Evolutionary conservation across 2,329 filamentous ascomycete species (phyloP), one percentile per base, ranked within the genome.

Genomic region (Periconia digitata): DNA sequence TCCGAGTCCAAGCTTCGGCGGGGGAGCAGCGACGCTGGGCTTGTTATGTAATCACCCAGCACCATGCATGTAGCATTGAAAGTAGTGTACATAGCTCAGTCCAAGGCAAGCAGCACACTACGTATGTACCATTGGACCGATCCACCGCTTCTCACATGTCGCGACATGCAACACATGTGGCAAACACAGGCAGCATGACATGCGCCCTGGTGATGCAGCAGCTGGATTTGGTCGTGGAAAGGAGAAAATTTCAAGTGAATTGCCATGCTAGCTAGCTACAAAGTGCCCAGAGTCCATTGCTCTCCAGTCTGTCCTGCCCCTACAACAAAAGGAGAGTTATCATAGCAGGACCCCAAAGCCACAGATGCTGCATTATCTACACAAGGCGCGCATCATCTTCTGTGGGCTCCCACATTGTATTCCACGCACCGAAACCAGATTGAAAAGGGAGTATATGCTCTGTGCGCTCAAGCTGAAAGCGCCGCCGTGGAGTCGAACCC

Each of bases 291-390:
- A 27, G 27, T 32, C 27, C 27, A 32, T 32, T 32, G 27, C 27
- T 32, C 27, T 12, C 27, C 27, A 46, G 55, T 47, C 51, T 55
- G 54, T 56, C 55, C 53, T 49, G 62, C n/a, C n/a, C n/a, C n/a
- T n/a, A n/a, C n/a, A n/a, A 63, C 60, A 61, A 54, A 66, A 65
- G 58, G 61, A 67, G 57, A 55, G 46, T 43, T 18, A 13, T 21
- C 8, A 27, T 21, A 43, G 41, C 17, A n/a, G 32, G 21, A 48
- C 43, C 49, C 37, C 42, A 47, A 43, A 54, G 49, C 49, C 50
- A 48, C 48, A 47, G 27, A 32, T 15, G 27, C 27, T 32, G 27
- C 27, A 32, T 32, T 60, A 63, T 63, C 60, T 62, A 63, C 60
- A 62, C 51, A 48, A 53, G 50, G 36, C 50, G 45, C 43, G 46